Evolutionary conservation across 2,329 filamentous ascomycete genomes (phyloP).

Genomic region (Hypoxylon sp.): DNA sequence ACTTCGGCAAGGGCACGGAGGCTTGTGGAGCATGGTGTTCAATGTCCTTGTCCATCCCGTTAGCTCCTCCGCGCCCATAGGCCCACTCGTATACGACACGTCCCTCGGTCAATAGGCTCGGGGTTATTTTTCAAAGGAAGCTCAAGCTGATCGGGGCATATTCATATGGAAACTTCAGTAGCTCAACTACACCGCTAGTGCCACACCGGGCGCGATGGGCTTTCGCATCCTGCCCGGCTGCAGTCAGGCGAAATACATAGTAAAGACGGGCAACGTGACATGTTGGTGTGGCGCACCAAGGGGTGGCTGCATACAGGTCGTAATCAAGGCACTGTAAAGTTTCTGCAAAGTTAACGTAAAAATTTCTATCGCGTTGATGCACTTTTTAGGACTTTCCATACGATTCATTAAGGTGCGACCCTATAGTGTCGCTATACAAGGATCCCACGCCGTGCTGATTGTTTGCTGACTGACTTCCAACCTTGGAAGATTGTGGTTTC

Average conservation of each 20-base stretch:
- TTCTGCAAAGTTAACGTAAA: background rate
- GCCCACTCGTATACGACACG: background rate
- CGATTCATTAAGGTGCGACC: background rate
- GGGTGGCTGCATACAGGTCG: slow-evolving; percentile 1
- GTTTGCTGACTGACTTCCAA: background rate
- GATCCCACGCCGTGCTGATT: background rate
- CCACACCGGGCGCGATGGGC: background rate
- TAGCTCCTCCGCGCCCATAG: background rate
- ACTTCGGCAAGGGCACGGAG: background rate
- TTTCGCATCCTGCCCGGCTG: background rate
- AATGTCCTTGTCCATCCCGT: background rate
- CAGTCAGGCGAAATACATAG: background rate
- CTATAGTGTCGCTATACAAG: background rate
- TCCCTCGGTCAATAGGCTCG: background rate
- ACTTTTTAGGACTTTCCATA: background rate
- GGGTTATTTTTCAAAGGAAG: background rate
- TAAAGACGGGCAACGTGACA: background rate
- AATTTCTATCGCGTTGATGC: background rate
- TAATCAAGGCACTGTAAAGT: background rate
- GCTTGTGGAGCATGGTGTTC: background rate
- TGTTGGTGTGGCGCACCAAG: slow-evolving; percentile 1
- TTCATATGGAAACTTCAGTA: background rate
- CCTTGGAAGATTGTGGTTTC: background rate
- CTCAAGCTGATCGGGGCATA: background rate
- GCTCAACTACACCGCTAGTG: background rate